These are phyloP conservation scores for Jimgerdemannia lactiflua DNA, from an alignment of 192 early-diverging fungal species.

Conservation along the genomic window DNA sequence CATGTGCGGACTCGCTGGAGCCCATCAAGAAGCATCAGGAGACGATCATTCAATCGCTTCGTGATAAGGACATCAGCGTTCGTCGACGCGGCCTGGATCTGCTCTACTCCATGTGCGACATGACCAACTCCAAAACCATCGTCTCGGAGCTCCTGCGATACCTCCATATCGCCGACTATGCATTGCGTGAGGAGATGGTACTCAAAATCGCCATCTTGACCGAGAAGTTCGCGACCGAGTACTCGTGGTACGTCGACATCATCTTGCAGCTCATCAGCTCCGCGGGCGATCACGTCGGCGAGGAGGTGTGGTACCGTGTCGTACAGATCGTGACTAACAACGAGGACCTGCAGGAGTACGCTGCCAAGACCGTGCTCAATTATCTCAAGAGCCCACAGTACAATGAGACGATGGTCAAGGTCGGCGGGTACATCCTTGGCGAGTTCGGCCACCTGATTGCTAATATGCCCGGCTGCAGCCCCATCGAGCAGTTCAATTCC, in stretches of 20 bases:
- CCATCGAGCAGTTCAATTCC: slow-evolving; percentile 93
- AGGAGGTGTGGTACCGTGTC: slow-evolving; percentile 98
- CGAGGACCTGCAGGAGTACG: slow-evolving; percentile 93
- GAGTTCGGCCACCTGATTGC: slow-evolving; percentile 98
- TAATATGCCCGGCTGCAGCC: slow-evolving; percentile 77
- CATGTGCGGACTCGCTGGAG: slow-evolving; percentile 77
- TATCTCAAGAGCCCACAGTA: slow-evolving; percentile 87
- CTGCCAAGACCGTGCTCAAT: slow-evolving; percentile 78
- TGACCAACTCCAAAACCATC: slow-evolving; percentile 77
- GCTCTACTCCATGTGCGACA: slow-evolving; percentile 97
- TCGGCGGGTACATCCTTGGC: slow-evolving; percentile 95
- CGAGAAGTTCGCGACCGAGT: slow-evolving; percentile 97
- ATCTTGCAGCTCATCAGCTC: slow-evolving; percentile 94
- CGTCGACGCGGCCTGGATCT: slow-evolving; percentile 92
- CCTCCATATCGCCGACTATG: slow-evolving; percentile 84
- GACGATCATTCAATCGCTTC: slow-evolving; percentile 87
- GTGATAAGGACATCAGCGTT: slow-evolving; percentile 98
- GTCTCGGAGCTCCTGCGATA: slow-evolving; percentile 93
- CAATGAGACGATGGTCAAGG: slow-evolving; percentile 94
- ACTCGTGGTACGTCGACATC: slow-evolving; percentile 98
- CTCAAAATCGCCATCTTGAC: slow-evolving; percentile 98
- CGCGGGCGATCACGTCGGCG: slow-evolving; percentile 93
- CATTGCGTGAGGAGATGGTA: slow-evolving; percentile 96
- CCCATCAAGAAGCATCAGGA: slow-evolving; percentile 81
- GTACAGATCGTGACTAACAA: slow-evolving; percentile 97